Evolutionary conservation across 805 yeast species (phyloP).

Genomic region (Ogataea trehaloabstinens): DNA sequence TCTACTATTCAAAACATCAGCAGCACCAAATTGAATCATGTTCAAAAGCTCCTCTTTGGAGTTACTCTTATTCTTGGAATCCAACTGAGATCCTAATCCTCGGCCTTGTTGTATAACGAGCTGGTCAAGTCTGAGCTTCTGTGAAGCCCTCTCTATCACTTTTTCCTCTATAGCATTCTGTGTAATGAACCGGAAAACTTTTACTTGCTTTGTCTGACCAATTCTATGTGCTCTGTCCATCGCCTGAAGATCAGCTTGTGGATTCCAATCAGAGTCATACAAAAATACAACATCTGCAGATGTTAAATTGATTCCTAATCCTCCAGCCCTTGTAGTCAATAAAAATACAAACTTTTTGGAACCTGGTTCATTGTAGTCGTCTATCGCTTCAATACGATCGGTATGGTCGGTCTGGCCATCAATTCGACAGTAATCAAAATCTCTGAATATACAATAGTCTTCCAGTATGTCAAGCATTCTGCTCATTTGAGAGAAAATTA

Average conservation of each 20-base stretch:
- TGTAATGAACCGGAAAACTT: constrained; percentile 73
- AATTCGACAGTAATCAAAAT: constrained; percentile 70
- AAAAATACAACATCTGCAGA: constrained; percentile 76
- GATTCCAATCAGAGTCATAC: constrained; percentile 85
- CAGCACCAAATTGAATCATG: constrained; percentile 85
- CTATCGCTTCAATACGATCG: constrained; percentile 73
- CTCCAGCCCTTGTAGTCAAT: constrained; percentile 86
- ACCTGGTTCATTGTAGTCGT: constrained; percentile 74
- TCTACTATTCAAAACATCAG: constrained; percentile 49
- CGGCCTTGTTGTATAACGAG: constrained; percentile 78
- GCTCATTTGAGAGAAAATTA: constrained; percentile 82
- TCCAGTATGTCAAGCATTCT: constrained; percentile 77
- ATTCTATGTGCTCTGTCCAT: constrained; percentile 90
- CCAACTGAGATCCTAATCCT: constrained; percentile 14
- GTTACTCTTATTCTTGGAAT: constrained; percentile 37
- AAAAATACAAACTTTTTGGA: constrained; percentile 71
- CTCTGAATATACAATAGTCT: constrained; percentile 72
- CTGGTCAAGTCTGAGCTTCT: constrained; percentile 74
- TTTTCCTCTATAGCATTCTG: constrained; percentile 84
- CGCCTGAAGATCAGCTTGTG: constrained; percentile 85
- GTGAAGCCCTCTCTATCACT: constrained; percentile 78
- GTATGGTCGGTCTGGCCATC: constrained; percentile 83
- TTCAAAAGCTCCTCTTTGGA: constrained; percentile 71
- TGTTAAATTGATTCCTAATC: constrained; percentile 80
- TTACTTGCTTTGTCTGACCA: constrained; percentile 82